phyloP scores from a whole-genome alignment of 257 asterid species.

The Fraxinus americana region DNA sequence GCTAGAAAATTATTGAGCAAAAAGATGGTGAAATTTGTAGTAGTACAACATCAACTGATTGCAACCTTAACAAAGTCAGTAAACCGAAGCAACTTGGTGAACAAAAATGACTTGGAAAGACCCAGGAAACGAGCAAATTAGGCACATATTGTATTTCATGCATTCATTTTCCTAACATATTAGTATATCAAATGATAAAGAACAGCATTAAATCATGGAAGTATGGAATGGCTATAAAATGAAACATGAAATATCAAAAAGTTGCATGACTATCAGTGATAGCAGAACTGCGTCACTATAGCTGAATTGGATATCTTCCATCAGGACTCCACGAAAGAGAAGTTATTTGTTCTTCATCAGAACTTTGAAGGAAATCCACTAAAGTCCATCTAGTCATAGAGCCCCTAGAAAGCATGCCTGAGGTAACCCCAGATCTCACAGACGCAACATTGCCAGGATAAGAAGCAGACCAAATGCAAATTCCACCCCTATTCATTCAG shows the following conservation, averaged over 20 bases:
- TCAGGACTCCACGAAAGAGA: constrained; percentile 97
- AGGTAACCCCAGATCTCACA: constrained; percentile 70
- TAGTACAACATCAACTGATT: not conserved
- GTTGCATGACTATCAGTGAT: not conserved
- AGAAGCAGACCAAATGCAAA: constrained; percentile 96
- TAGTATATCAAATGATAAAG: constrained; percentile 18
- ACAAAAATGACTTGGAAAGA: not conserved
- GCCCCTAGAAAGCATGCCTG: constrained; percentile 75
- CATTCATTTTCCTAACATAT: not conserved
- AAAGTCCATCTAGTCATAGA: constrained; percentile 77
- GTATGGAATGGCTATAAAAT: constrained; percentile 1
- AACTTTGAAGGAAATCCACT: constrained; percentile 86
- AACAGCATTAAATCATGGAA: not conserved
- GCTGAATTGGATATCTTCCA: constrained; percentile 81
- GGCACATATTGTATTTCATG: not conserved
- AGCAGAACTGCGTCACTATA: not conserved
- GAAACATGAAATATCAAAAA: constrained; percentile 11
- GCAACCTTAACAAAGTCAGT: not conserved
- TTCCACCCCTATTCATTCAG: constrained; percentile 71
- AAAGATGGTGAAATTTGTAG: not conserved
- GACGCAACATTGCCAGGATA: constrained; percentile 82
- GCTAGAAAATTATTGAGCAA: not conserved
- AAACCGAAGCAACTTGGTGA: not conserved
- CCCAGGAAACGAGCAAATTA: not conserved
- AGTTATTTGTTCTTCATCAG: constrained; percentile 69